A percentile compares a stretch with the other conserved stretches of the same genome.
These are phyloP conservation scores for Cryptosporidium andersoni DNA, from an alignment of 169 alveolate species.

Conservation along the genomic window DNA sequence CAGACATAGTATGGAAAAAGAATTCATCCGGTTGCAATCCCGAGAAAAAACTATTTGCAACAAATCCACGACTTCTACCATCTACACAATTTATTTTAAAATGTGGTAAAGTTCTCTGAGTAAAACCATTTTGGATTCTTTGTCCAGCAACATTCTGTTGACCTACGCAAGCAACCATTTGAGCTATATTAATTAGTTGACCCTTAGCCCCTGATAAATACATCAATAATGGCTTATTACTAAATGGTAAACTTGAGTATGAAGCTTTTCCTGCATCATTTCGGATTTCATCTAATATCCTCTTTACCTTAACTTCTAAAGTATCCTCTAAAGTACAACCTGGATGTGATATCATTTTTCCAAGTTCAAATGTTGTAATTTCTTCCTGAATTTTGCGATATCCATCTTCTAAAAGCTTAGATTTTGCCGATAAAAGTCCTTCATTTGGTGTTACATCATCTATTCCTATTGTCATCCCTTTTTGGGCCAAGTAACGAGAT, in stretches of 20 bases:
- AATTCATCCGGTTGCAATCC: constrained; percentile 95
- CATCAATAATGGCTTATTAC: constrained; percentile 95
- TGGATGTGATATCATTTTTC: constrained; percentile 90
- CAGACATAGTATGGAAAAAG: constrained; percentile 99
- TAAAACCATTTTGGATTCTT: constrained; percentile 96
- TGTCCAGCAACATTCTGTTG: constrained; percentile 95
- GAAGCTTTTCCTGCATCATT: constrained; percentile 93
- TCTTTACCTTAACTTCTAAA: constrained; percentile 90
- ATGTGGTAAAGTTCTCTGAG: constrained; percentile 97
- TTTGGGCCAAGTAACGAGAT: constrained; percentile 93
- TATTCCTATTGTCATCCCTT: constrained; percentile 99
- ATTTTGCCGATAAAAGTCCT: constrained; percentile 75
- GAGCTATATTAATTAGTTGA: constrained; percentile 93
- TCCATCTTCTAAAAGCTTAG: constrained; percentile 83
- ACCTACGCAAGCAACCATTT: constrained; percentile 99
- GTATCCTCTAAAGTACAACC: constrained; percentile 96
- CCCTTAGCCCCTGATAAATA: constrained; percentile 99
- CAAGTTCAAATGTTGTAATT: constrained; percentile 83
- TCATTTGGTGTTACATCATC: constrained; percentile 94
- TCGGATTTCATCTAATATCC: constrained; percentile 90
- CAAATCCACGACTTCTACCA: constrained; percentile 97
- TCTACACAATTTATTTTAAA: constrained; percentile 89
- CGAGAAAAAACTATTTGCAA: constrained; percentile 92
- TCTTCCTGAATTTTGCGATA: constrained; percentile 87
- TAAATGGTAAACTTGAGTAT: constrained; percentile 85